Conservation (phyloP, 2,329 filamentous ascomycete species). For the Curvularia lunata region DNA sequence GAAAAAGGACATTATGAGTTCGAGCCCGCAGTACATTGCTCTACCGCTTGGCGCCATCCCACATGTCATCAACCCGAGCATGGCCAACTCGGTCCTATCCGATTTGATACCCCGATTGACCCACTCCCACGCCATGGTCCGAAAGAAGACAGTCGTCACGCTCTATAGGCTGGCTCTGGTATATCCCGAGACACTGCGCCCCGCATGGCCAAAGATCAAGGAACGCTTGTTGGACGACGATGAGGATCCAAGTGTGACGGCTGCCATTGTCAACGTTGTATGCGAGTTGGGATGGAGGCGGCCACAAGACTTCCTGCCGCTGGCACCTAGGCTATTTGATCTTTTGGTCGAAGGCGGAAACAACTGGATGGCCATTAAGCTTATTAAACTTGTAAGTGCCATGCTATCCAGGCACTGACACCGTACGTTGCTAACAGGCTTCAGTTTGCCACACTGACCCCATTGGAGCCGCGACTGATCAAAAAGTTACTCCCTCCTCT, state of each 20-base stretch:
- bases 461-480: slow-evolving; percentile 86
- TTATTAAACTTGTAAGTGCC: slow-evolving; percentile 84
- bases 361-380: slow-evolving; percentile 99
- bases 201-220: slow-evolving; percentile 97
- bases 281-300: slow-evolving; percentile 95
- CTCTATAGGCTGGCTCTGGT: slow-evolving; percentile 91
- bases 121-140: slow-evolving; percentile 82
- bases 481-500: slow-evolving; percentile 90
- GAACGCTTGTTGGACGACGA: slow-evolving; percentile 87
- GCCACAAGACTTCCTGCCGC: slow-evolving; percentile 89
- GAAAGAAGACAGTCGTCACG: slow-evolving; percentile 96
- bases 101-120: slow-evolving; percentile 86
- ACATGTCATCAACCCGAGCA: slow-evolving; percentile 89
- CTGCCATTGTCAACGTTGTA: slow-evolving; percentile 94
- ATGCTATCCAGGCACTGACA: no score
- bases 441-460: slow-evolving; percentile 92
- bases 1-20: slow-evolving; percentile 87
- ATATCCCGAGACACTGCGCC: slow-evolving; percentile 91
- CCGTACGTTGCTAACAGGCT: slow-evolving; percentile 15
- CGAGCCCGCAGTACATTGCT: slow-evolving; percentile 77
- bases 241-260: slow-evolving; percentile 91
- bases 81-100: slow-evolving; percentile 86
- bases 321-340: slow-evolving; percentile 91
- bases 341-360: slow-evolving; percentile 89
- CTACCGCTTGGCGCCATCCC: slow-evolving; percentile 90